Evolutionary conservation across 2,329 filamentous ascomycete species (phyloP), one percentile per base, ranked within the genome.

Genomic region (Penicillium sp.): DNA sequence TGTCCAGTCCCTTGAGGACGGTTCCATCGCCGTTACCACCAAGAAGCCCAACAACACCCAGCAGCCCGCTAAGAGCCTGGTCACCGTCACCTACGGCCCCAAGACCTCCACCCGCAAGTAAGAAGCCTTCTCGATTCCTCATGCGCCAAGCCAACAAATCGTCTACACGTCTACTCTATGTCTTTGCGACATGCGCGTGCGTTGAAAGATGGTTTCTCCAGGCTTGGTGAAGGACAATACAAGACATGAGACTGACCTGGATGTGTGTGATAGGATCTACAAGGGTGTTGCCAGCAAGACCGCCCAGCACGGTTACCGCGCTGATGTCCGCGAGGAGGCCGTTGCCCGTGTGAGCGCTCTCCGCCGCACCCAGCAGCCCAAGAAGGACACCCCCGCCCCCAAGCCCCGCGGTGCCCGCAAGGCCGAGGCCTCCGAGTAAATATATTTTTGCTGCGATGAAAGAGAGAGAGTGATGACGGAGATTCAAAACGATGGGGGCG

Each of bases 291-390:
- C 93, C 82, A 90, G 87, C 84, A 84, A 85, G 79, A 87, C 89
- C 73, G 90, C 92, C 80, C 93, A 92, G 87, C 85, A 86, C 78
- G 87, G 89, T 77, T 99, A 98, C 89, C 91, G 91, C 73, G 75
- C 85, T 74, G 91, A 94, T 78, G 85, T 93, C 80, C 89, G 89
- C 72, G 82, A 86, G 75, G 84, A 84, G 74, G 93, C 94, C 73
- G 89, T 98, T 75, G 84, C 92, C 81, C 92, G 95, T 76, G 92
- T 90, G 77, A 93, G 89, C 75, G 92, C 93, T 75, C 86, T 97
- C 84, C 90, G 89, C 80, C 84, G 85, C 75, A 88, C 90, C 73
- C 90, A 96, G 87, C 85, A 85, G 78, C 82, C 89, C 71, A 87
- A 89, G 82, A 96, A 96, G 89, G 85, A 89, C 64, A 81, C 83